Percentiles rank a stretch among this genome's conserved stretches.
Conservation (phyloP, 2,329 filamentous ascomycete genomes). For the Aspergillus udagawae region DNA sequence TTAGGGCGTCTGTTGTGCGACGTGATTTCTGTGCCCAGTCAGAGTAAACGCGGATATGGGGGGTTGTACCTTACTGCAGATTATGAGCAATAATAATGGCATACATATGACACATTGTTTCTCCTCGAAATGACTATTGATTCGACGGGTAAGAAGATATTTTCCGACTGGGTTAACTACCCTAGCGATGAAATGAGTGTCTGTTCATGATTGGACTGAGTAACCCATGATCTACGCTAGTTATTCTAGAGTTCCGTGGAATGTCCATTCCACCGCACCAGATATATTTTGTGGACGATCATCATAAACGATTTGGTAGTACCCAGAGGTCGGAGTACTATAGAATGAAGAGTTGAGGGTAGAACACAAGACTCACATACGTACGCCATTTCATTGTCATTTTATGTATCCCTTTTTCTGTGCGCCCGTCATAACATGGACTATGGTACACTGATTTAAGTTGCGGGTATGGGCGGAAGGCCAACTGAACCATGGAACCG, state of each 20-base stretch:
- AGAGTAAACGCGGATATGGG: neutral
- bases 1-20: constrained; percentile 11
- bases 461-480: constrained; percentile 13
- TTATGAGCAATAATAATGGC: neutral
- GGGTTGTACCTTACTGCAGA: neutral
- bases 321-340: too few species aligned
- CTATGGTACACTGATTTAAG: constrained; percentile 8
- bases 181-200: neutral
- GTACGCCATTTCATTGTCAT: neutral
- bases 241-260: neutral
- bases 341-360: too few species aligned
- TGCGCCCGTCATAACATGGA: neutral
- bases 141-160: constrained; percentile 6
- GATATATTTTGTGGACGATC: neutral
- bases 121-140: constrained; percentile 3
- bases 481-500: constrained; percentile 14
- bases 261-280: neutral
- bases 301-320: neutral
- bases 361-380: neutral
- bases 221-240: neutral
- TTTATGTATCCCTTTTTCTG: neutral
- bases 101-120: constrained; percentile 1
- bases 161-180: constrained; percentile 3
- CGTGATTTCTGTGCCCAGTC: neutral
- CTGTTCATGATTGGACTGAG: neutral